These are phyloP conservation scores for Candida namnaoensis DNA, from an alignment of 805 yeast species.

Conservation along the genomic window DNA sequence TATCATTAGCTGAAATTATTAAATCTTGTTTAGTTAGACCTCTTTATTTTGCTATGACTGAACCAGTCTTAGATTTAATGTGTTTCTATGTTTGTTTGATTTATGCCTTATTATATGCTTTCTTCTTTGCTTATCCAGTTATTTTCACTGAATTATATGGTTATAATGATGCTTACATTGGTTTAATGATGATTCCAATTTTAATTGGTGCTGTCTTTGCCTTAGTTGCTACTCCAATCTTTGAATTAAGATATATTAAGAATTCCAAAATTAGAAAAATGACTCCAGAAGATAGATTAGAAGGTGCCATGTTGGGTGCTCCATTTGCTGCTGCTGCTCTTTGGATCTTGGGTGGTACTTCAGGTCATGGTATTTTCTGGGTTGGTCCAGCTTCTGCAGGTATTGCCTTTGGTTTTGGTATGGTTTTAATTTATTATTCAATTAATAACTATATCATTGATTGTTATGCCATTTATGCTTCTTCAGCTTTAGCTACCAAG, in stretches of 20 bases:
- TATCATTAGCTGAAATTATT: slow-evolving; percentile 60
- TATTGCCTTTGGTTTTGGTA: slow-evolving; percentile 69
- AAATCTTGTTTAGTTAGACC: slow-evolving; percentile 75
- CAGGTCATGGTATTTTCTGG: slow-evolving; percentile 65
- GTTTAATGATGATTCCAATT: slow-evolving; percentile 86
- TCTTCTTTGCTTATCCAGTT: slow-evolving; percentile 93
- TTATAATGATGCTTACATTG: slow-evolving; percentile 69
- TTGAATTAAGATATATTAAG: slow-evolving; percentile 54
- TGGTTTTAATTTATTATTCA: slow-evolving; percentile 69
- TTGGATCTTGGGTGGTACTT: slow-evolving; percentile 76
- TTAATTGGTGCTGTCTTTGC: slow-evolving; percentile 80
- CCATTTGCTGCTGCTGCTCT: slow-evolving; percentile 77
- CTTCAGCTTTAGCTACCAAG: slow-evolving; percentile 74
- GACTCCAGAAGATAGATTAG: slow-evolving; percentile 70
- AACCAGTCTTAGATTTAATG: slow-evolving; percentile 78
- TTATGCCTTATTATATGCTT: slow-evolving; percentile 85
- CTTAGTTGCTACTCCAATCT: slow-evolving; percentile 59
- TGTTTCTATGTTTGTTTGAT: slow-evolving; percentile 83
- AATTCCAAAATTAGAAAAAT: slow-evolving; percentile 48
- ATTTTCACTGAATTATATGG: slow-evolving; percentile 73
- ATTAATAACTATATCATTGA: slow-evolving; percentile 83
- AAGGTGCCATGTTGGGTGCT: slow-evolving; percentile 78
- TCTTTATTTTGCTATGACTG: slow-evolving; percentile 63
- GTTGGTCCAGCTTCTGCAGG: slow-evolving; percentile 77
- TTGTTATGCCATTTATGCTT: slow-evolving; percentile 76